Conservation (phyloP, 2,329 filamentous ascomycete genomes). For the Taxawa tesnikishii region DNA sequence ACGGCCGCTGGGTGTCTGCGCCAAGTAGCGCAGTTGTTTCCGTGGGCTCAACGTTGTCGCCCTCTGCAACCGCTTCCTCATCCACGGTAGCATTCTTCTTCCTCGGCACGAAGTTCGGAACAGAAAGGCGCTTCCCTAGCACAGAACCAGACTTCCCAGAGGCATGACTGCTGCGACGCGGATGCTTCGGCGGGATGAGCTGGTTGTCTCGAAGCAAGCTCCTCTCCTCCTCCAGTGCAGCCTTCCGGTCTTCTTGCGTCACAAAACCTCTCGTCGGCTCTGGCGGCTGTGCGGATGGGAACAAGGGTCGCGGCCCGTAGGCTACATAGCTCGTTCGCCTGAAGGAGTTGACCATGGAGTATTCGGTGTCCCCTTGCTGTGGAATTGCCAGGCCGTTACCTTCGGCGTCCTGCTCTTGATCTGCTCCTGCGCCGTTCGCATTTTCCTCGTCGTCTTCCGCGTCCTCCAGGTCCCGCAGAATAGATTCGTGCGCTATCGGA, state of each 20-base stretch:
- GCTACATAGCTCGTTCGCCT: conserved; percentile 66
- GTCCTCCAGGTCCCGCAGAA: conserved; percentile 17
- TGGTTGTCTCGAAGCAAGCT: conserved; percentile 48
- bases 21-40: conserved; percentile 11
- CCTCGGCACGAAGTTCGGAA: conserved; percentile 5
- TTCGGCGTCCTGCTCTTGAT: conserved; percentile 9
- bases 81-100: conserved; percentile 5
- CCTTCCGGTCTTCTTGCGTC: conserved; percentile 40
- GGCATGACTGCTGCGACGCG: conserved; percentile 15
- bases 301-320: conserved; percentile 55
- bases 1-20: conserved; percentile 20
- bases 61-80: conserved; percentile 2
- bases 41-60: conserved; percentile 1
- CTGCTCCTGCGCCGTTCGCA: conserved; percentile 6
- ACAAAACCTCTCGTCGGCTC: conserved; percentile 34
- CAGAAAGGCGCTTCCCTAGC: background rate
- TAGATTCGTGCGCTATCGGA: conserved; percentile 18
- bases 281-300: conserved; percentile 49
- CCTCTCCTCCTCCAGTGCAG: conserved; percentile 43
- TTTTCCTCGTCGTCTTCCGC: conserved; percentile 10
- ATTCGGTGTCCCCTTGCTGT: conserved; percentile 10
- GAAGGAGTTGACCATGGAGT: conserved; percentile 53
- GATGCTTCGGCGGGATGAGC: conserved; percentile 42
- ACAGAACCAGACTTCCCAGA: conserved; percentile 6
- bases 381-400: background rate